Evolutionary conservation across 495 filamentous ascomycete genomes (phyloP).

Genomic region (Xanthoparmelia taractica): DNA sequence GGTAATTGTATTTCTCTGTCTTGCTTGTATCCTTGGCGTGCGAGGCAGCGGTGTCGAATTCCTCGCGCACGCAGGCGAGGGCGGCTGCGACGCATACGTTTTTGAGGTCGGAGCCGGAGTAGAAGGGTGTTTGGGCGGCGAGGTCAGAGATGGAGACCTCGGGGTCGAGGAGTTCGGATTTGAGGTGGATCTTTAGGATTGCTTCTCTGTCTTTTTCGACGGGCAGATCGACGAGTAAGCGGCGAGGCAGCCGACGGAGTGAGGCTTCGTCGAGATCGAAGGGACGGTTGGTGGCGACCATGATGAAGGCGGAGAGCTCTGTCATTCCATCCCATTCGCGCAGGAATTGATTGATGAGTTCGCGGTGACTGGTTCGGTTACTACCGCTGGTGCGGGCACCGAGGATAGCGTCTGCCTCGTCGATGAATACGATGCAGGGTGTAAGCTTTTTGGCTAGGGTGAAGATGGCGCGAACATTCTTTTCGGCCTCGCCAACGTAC

Average conservation of each 20-base stretch:
- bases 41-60: constrained; percentile 54
- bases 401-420: constrained; percentile 92
- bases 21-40: constrained; percentile 29
- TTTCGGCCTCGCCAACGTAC: constrained; percentile 93
- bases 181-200: constrained; percentile 80
- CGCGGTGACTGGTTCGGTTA: constrained; percentile 61
- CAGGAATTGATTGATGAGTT: constrained; percentile 95
- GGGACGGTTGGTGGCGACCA: constrained; percentile 96
- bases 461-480: constrained; percentile 93
- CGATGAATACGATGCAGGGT: constrained; percentile 94
- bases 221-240: constrained; percentile 83
- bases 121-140: constrained; percentile 74
- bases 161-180: constrained; percentile 61
- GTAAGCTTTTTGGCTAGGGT: constrained; percentile 81
- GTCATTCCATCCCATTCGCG: constrained; percentile 97
- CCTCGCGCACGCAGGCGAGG: constrained; percentile 78
- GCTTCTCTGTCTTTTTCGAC: constrained; percentile 64
- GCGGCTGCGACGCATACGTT: constrained; percentile 88
- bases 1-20: constrained; percentile 48
- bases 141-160: constrained; percentile 63
- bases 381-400: constrained; percentile 54
- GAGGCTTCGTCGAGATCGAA: constrained; percentile 96
- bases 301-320: constrained; percentile 82
- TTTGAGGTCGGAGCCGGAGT: constrained; percentile 94
- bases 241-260: constrained; percentile 69